phyloP scores from a whole-genome alignment of 169 alveolate genomes.

The Cystoisospora suis region DNA sequence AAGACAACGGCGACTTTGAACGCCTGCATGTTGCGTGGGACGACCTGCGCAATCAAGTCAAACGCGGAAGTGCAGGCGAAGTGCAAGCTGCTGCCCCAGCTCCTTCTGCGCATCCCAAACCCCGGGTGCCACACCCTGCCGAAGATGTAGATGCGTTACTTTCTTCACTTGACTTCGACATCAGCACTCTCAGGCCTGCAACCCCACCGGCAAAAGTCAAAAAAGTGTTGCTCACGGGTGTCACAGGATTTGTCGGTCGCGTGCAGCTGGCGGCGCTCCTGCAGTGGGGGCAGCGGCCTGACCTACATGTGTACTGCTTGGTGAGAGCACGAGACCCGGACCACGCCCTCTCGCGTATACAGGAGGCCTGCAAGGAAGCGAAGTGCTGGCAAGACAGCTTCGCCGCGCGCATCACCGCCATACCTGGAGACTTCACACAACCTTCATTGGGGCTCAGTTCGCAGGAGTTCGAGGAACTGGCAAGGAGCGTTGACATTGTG shows the following conservation, averaged over 20 bases:
- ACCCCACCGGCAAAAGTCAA: constrained; percentile 62
- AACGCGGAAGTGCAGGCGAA: neutral
- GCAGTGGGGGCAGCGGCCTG: constrained; percentile 28
- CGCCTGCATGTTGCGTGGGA: constrained; percentile 73
- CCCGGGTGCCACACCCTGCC: constrained; percentile 68
- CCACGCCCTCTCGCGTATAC: constrained; percentile 69
- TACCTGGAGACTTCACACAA: constrained; percentile 73
- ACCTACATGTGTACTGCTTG: constrained; percentile 68
- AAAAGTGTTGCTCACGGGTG: constrained; percentile 74
- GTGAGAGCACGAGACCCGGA: constrained; percentile 72
- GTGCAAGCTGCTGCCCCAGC: neutral
- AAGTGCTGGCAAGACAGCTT: constrained; percentile 71
- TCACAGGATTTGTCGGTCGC: constrained; percentile 78
- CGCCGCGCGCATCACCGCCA: constrained; percentile 65
- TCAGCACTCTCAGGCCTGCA: constrained; percentile 61
- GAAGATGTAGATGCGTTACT: constrained; percentile 66
- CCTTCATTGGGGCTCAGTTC: constrained; percentile 70
- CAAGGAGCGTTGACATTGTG: constrained; percentile 70
- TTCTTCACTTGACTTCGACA: constrained; percentile 62
- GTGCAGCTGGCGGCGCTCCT: constrained; percentile 68
- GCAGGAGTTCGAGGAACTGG: constrained; percentile 68
- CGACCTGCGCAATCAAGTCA: constrained; percentile 58
- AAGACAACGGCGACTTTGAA: constrained; percentile 68
- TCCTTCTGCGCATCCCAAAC: neutral
- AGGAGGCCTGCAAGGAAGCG: constrained; percentile 75